Evolutionary conservation across 1,284 basidiomycete species (phyloP).

Genomic region (Rhodotorula sp.): DNA sequence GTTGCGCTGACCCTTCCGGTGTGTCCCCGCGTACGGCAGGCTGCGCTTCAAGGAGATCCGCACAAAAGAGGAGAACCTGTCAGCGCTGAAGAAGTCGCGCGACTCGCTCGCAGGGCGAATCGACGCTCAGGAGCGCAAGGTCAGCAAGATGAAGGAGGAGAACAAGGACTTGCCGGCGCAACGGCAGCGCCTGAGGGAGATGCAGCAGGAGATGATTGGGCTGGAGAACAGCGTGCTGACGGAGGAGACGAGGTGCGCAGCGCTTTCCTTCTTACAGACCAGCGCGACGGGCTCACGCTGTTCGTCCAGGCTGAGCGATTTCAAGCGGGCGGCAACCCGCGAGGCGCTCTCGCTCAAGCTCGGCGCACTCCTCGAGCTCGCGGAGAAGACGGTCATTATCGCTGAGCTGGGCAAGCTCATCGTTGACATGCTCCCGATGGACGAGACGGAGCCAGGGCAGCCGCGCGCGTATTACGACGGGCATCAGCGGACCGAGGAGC

Average conservation of each 20-base stretch:
- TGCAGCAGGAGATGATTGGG: constrained; percentile 46
- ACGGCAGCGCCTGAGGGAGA: constrained; percentile 41
- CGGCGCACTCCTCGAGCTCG: constrained; percentile 47
- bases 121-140: constrained; percentile 46
- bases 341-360: constrained; percentile 41
- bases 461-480: constrained; percentile 43
- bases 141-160: constrained; percentile 48
- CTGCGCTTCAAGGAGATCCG: constrained; percentile 47
- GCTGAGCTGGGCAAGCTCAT: constrained; percentile 48
- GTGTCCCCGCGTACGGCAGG: background rate
- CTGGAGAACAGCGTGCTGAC: constrained; percentile 47
- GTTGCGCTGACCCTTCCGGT: too few relatives aligned
- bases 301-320: constrained; percentile 30
- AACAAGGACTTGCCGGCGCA: constrained; percentile 46
- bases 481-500: constrained; percentile 41
- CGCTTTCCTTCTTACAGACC: too few relatives aligned
- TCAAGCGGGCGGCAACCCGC: constrained; percentile 33
- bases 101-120: constrained; percentile 45
- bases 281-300: background rate
- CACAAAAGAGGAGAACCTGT: constrained; percentile 46
- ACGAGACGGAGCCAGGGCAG: constrained; percentile 43
- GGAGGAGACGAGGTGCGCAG: constrained; percentile 44
- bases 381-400: constrained; percentile 48
- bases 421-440: constrained; percentile 45
- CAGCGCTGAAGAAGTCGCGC: constrained; percentile 43